Percentiles rank a stretch among this genome's conserved stretches.
Conservation (phyloP, 352 stramenopile genomes). For the Phytophthora aleatoria region DNA sequence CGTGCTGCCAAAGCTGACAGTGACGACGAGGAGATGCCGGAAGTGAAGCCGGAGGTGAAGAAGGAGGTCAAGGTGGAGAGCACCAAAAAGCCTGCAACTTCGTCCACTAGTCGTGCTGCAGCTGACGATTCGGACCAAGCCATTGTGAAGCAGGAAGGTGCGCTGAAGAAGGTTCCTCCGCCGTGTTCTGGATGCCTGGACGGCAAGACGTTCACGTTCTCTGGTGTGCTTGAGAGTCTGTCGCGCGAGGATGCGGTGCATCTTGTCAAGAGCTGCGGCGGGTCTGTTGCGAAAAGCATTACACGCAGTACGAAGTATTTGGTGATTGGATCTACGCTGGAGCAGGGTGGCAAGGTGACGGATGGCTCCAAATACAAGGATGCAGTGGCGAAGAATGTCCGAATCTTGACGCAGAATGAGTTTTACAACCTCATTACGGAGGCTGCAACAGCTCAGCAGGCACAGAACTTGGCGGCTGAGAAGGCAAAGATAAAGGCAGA, state of each 20-base stretch:
- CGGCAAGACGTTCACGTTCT: slow-evolving; percentile 79
- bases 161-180: slow-evolving; percentile 53
- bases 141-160: slow-evolving; percentile 29
- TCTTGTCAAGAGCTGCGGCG: slow-evolving; percentile 81
- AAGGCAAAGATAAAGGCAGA: slow-evolving; percentile 63
- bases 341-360: slow-evolving; percentile 67
- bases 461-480: slow-evolving; percentile 56
- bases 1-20: slow-evolving; percentile 12
- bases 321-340: slow-evolving; percentile 67
- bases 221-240: slow-evolving; percentile 62
- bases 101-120: slow-evolving; percentile 3
- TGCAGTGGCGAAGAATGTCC: slow-evolving; percentile 82
- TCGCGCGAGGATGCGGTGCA: slow-evolving; percentile 71
- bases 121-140: slow-evolving; percentile 9
- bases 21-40: slow-evolving; percentile 31
- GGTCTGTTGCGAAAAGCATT: slow-evolving; percentile 64
- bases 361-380: slow-evolving; percentile 90
- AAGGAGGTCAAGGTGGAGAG: slow-evolving; percentile 16
- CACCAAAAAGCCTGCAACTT: background rate
- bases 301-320: slow-evolving; percentile 81
- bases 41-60: slow-evolving; percentile 19
- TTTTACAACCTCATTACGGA: slow-evolving; percentile 89
- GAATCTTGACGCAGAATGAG: slow-evolving; percentile 84
- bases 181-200: slow-evolving; percentile 73
- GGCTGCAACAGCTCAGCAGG: slow-evolving; percentile 63